Conservation (phyloP, 2,329 filamentous ascomycete species). For the Penicillium nordicum region DNA sequence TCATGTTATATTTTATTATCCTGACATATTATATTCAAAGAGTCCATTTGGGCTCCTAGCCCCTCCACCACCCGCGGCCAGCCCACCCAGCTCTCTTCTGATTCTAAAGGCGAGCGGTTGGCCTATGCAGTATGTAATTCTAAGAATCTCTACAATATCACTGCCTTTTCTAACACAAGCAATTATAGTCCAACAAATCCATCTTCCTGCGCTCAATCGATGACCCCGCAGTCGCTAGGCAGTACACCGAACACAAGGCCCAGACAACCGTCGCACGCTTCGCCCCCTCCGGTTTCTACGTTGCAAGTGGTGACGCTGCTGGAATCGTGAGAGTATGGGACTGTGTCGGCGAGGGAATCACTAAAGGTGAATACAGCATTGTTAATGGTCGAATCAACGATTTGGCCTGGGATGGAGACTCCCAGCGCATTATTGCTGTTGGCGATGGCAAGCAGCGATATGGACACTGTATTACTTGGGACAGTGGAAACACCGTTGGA, state of each 20-base stretch:
- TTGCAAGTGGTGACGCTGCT: slow-evolving; percentile 84
- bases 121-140: slow-evolving; percentile 73
- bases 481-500: slow-evolving; percentile 93
- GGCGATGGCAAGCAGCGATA: slow-evolving; percentile 92
- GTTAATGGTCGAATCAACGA: slow-evolving; percentile 94
- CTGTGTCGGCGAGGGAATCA: slow-evolving; percentile 76
- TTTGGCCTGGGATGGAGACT: slow-evolving; percentile 95
- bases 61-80: slow-evolving; percentile 81
- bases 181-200: slow-evolving; percentile 81
- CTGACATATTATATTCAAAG: slow-evolving; percentile 38
- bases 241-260: slow-evolving; percentile 89
- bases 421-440: slow-evolving; percentile 91
- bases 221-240: slow-evolving; percentile 74
- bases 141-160: neutral
- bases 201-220: slow-evolving; percentile 95
- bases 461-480: slow-evolving; percentile 89
- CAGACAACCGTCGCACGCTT: slow-evolving; percentile 91
- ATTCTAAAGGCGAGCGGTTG: slow-evolving; percentile 85
- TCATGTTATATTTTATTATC: neutral
- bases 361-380: slow-evolving; percentile 91
- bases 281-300: slow-evolving; percentile 88
- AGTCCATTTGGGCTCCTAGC: slow-evolving; percentile 76
- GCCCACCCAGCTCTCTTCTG: slow-evolving; percentile 81
- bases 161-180: neutral
- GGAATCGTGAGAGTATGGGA: slow-evolving; percentile 92